phyloP scores from a whole-genome alignment of 805 yeast species.

The Wickerhamiella australiensis region DNA sequence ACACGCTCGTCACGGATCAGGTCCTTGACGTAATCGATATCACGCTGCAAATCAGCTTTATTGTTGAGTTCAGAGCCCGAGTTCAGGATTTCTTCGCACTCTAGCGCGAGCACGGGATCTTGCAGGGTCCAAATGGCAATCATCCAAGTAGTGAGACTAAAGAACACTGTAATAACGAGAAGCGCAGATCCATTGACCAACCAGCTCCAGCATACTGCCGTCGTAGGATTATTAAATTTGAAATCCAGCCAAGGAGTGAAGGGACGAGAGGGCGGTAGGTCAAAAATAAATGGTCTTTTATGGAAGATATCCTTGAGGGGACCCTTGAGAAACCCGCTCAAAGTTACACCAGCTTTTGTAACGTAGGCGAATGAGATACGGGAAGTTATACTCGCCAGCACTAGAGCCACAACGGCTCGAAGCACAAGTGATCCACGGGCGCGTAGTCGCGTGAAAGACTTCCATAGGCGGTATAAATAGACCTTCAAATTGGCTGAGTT shows the following conservation, averaged over 20 bases:
- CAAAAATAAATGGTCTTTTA: neutral
- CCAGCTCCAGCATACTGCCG: neutral
- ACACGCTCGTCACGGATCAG: neutral
- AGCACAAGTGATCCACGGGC: conserved; percentile 16
- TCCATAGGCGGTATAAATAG: conserved; percentile 10
- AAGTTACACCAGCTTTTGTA: conserved; percentile 15
- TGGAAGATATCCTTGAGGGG: neutral
- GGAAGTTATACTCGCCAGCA: conserved; percentile 14
- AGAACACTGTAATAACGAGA: neutral
- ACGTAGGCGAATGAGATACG: conserved; percentile 10
- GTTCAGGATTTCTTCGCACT: neutral
- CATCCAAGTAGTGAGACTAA: conserved; percentile 4
- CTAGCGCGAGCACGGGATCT: neutral
- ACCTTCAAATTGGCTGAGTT: conserved; percentile 43
- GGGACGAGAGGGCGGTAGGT: neutral
- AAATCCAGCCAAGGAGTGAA: neutral
- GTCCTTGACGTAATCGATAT: neutral
- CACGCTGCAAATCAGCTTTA: neutral
- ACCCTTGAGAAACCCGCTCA: neutral
- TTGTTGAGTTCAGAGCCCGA: neutral
- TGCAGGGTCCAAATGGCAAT: conserved; percentile 7
- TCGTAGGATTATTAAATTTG: neutral
- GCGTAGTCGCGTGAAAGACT: neutral
- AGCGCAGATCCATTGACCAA: conserved; percentile 2
- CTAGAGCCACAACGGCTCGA: conserved; percentile 18